Percentiles rank a stretch among this genome's conserved stretches.
Evolutionary conservation across 306 rosid species (phyloP).

Genomic region (Gastrolobium villosum): DNA sequence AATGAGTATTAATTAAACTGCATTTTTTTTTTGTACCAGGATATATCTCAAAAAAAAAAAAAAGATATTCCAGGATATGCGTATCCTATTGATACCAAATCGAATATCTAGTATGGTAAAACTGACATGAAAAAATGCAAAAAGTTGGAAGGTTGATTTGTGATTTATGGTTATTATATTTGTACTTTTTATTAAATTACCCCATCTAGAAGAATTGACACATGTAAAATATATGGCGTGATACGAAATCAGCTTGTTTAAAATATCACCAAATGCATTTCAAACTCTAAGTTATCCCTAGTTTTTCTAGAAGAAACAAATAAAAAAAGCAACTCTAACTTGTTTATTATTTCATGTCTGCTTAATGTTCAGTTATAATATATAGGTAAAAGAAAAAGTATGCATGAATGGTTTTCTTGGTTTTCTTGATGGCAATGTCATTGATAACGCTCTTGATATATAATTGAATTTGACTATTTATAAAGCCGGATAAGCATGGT

Average conservation of each 20-base stretch:
- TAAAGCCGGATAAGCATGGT: background rate
- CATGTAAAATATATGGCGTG: background rate
- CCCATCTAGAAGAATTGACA: conserved; percentile 33
- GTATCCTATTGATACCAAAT: too few species aligned
- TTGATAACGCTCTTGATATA: background rate
- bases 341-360: background rate
- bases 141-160: background rate
- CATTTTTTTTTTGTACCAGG: too few species aligned
- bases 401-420: conserved; percentile 2
- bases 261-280: background rate
- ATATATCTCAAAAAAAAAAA: too few species aligned
- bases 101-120: too few species aligned
- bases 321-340: background rate
- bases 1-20: too few species aligned
- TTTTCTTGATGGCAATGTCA: background rate
- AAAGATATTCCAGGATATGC: too few species aligned
- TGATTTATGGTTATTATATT: background rate
- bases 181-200: background rate
- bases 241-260: background rate
- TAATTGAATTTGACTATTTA: conserved; percentile 12
- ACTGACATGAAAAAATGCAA: too few species aligned
- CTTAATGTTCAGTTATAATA: background rate
- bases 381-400: background rate
- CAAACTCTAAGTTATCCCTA: background rate
- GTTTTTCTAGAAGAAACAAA: conserved; percentile 22